These are phyloP conservation scores for Neonothopanus nambi DNA, from an alignment of 1,284 basidiomycete genomes.

Conservation along the genomic window DNA sequence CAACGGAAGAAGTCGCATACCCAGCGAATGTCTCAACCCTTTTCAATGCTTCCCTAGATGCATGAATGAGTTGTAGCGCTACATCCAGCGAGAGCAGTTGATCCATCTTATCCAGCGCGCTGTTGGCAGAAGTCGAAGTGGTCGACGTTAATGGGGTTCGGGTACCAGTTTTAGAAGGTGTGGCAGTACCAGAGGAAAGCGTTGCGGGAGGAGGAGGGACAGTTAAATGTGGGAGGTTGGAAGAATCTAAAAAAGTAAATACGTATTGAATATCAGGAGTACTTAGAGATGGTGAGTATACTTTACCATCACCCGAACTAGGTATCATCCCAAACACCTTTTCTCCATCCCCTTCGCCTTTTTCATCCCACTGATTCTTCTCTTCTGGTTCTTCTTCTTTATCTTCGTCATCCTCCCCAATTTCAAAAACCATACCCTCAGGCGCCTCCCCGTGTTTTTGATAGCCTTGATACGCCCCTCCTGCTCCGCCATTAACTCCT, in stretches of 20 bases:
- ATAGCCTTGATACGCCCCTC: conserved; percentile 21
- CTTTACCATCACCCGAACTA: too few species aligned
- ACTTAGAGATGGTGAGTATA: too few species aligned
- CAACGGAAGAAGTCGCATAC: too few species aligned
- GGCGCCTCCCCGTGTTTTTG: conserved; percentile 3
- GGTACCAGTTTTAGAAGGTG: neutral
- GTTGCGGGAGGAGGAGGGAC: neutral
- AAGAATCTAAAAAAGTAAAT: too few species aligned
- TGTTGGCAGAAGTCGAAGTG: conserved; percentile 11
- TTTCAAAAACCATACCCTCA: conserved; percentile 60
- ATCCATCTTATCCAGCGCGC: conserved; percentile 54
- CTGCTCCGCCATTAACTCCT: conserved; percentile 37
- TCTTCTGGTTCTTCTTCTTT: conserved; percentile 37
- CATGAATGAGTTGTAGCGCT: conserved; percentile 90
- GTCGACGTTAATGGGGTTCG: neutral
- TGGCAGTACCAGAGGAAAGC: neutral
- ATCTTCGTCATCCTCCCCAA: conserved; percentile 56
- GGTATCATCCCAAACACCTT: conserved; percentile 16
- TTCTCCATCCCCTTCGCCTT: too few species aligned
- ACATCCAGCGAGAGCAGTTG: conserved; percentile 89
- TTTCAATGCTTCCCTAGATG: conserved; percentile 88
- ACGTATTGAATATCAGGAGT: too few species aligned
- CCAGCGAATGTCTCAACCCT: conserved; percentile 87
- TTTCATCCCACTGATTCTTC: too few species aligned
- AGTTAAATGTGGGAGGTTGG: neutral